A percentile compares a stretch with the other conserved stretches of the same genome.
phyloP scores from a whole-genome alignment of 148 eudicot genomes.

The Silene conica region DNA sequence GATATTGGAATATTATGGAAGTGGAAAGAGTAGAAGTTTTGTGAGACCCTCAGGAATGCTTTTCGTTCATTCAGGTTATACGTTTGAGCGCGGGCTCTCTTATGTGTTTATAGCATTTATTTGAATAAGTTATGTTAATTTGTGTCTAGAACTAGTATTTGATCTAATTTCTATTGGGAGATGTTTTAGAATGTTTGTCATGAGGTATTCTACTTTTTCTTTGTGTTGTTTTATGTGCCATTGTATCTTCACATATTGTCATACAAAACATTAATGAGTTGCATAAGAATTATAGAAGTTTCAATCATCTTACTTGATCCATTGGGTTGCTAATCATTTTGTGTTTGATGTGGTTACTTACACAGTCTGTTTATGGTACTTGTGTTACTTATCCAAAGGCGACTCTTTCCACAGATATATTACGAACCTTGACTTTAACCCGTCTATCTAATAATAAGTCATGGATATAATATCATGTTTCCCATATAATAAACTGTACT shows the following conservation, averaged over 20 bases:
- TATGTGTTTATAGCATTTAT: not conserved
- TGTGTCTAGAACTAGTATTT: not conserved
- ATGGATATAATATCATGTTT: not conserved
- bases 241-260: not conserved
- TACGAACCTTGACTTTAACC: not conserved
- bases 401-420: not conserved
- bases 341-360: not conserved
- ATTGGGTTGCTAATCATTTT: not conserved
- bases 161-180: not conserved
- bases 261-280: slow-evolving; percentile 7
- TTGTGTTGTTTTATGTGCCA: not conserved
- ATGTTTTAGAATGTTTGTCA: slow-evolving; percentile 41
- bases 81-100: not conserved
- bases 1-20: slow-evolving; percentile 1
- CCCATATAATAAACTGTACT: not conserved
- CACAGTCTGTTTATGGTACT: not conserved
- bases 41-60: not conserved
- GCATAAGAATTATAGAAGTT: not conserved
- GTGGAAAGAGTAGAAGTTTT: not conserved
- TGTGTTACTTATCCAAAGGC: not conserved
- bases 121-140: not conserved
- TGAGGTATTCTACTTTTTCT: slow-evolving; percentile 50
- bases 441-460: not conserved
- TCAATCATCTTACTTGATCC: not conserved
- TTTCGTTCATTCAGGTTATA: not conserved